Base-by-base conservation (phyloP, 2,329 filamentous ascomycete species). In the Xylariaceae sp. region DNA sequence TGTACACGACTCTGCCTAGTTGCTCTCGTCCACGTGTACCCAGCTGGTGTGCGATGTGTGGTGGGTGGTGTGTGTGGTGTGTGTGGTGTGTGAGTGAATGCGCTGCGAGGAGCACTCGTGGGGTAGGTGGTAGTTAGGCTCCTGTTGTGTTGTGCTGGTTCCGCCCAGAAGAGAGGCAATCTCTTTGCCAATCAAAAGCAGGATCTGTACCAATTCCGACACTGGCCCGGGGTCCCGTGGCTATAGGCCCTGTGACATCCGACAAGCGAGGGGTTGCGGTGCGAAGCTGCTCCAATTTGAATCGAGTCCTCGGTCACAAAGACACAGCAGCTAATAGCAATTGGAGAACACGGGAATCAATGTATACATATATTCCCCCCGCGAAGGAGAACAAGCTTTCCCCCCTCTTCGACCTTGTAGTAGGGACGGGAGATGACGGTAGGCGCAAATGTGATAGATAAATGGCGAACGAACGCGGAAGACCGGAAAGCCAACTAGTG, bases 1-100 rank as follows among this genome's bases (percentile, higher is more conserved):
- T 55, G 61, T 53, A 53, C 58, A 60, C 60, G 60, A 52, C 58
- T 57, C 30, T 59, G 46, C 59, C 47, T 61, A 52, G 63, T 64
- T 56, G 60, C 61, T 64, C 60, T 61, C 58, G 65, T 67, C 64
- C 65, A 67, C 65, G 65, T 67, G 65, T 67, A 63, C 64, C 56
- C 52, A 59, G 53, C 50, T 27, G 41, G 50, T 53, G 56, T 55
- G 47, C 51, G 54, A 11, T 47, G 50, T 35, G 51, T 51, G 44
- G 39, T 27, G 47, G 59, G 63, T 61, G 29, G 43, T 45, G 43
- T 12, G 29, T 42, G 39, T 6, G 43, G 8, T 43, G 41, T 35
- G 32, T 19, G n/a, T 40, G 35, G 41, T 43, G 41, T 7, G 19
- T 39, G 37, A 27, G 41, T 6, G n/a, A 37, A 4, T 4, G 62